Evolutionary conservation across 805 yeast genomes (phyloP).

Genomic region (Pichia rugopelliculosa): DNA sequence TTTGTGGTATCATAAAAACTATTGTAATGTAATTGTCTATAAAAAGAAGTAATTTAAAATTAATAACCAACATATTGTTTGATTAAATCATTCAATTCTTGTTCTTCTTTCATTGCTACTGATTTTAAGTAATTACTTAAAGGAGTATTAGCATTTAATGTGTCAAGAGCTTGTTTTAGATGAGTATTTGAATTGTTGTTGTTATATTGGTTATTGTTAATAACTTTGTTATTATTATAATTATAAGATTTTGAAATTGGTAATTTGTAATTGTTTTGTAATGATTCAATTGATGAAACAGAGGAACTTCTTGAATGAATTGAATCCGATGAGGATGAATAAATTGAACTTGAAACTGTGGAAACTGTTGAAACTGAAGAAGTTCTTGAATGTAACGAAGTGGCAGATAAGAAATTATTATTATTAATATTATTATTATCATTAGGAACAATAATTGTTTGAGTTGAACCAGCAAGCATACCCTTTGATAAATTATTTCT

Average conservation of each 20-base stretch:
- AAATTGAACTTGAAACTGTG: slow-evolving; percentile 4
- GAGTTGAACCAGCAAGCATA: slow-evolving; percentile 25
- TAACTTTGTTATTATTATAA: background rate
- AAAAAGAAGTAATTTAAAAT: background rate
- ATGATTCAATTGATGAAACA: slow-evolving; percentile 18
- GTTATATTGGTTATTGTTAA: background rate
- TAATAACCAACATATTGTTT: slow-evolving; percentile 27
- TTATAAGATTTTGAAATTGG: background rate
- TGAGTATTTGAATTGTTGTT: background rate
- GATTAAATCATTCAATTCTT: slow-evolving; percentile 27
- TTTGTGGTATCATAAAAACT: background rate
- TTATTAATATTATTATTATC: slow-evolving; percentile 2
- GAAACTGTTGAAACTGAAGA: slow-evolving; percentile 11
- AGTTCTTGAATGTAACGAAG: slow-evolving; percentile 9
- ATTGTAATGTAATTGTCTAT: background rate
- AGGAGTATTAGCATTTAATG: slow-evolving; percentile 17
- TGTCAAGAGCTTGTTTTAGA: slow-evolving; percentile 6
- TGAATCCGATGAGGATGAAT: slow-evolving; percentile 17
- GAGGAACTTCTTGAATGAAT: slow-evolving; percentile 28
- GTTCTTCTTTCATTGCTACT: slow-evolving; percentile 29
- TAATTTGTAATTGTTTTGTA: background rate
- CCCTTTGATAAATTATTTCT: slow-evolving; percentile 25
- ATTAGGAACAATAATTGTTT: slow-evolving; percentile 19
- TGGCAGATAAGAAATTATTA: background rate
- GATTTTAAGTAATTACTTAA: slow-evolving; percentile 24